These are phyloP conservation scores for Ceratorhiza oryzae-sativae DNA, from an alignment of 1,284 basidiomycete genomes.

Conservation along the genomic window DNA sequence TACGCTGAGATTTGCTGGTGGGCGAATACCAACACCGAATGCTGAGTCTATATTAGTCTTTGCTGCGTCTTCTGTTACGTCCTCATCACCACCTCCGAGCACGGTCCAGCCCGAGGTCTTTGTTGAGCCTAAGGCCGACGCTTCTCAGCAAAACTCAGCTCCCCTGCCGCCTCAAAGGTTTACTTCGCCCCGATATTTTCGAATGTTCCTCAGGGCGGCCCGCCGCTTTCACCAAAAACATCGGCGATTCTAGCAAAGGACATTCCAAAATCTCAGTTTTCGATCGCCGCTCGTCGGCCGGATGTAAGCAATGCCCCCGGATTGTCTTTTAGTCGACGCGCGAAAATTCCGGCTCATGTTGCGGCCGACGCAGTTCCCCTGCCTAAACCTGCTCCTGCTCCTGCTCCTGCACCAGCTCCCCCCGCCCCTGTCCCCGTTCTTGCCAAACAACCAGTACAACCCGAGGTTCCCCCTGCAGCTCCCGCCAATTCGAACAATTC, in stretches of 20 bases:
- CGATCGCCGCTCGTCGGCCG: constrained; percentile 11
- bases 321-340: constrained; percentile 25
- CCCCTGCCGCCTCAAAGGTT: constrained; percentile 11
- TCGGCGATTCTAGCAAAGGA: neutral
- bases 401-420: neutral
- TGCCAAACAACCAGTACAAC: neutral
- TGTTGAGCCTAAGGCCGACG: neutral
- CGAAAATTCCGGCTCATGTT: constrained; percentile 24
- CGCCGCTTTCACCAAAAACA: neutral
- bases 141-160: neutral
- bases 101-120: neutral
- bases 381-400: neutral
- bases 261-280: neutral
- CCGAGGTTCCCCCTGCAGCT: neutral
- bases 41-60: constrained; percentile 16
- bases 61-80: constrained; percentile 18
- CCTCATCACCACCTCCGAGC: constrained; percentile 19
- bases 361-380: constrained; percentile 22
- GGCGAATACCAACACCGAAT: constrained; percentile 28
- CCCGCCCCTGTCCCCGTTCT: neutral
- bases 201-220: neutral
- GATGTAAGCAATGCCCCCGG: constrained; percentile 21
- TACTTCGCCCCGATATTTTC: constrained; percentile 24
- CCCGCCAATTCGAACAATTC: too few species aligned
- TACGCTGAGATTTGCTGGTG: constrained; percentile 13